Conservation (phyloP, 2,329 filamentous ascomycete genomes). For the Aspergillus versicolor region DNA sequence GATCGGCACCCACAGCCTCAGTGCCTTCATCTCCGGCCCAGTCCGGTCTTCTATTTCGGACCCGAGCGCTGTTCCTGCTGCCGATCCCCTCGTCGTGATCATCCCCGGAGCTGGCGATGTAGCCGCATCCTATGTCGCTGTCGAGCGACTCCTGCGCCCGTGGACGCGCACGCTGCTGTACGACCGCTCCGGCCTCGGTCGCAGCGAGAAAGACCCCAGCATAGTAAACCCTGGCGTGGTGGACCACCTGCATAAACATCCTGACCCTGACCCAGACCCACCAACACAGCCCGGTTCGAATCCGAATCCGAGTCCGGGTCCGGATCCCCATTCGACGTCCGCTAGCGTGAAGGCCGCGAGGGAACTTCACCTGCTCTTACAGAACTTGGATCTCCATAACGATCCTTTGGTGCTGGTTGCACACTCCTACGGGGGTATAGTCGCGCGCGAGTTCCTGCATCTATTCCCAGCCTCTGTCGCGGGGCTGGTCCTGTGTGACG, state of each 20-base stretch:
- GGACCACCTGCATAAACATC: no score
- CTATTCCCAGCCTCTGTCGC: slow-evolving; percentile 27
- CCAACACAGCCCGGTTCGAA: neutral
- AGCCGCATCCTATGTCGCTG: slow-evolving; percentile 31
- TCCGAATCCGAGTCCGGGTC: neutral
- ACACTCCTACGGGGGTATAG: slow-evolving; percentile 43
- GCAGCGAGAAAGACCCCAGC: slow-evolving; percentile 23
- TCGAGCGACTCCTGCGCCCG: slow-evolving; percentile 29
- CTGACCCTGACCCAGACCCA: slow-evolving; percentile 3
- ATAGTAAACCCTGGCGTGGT: no score
- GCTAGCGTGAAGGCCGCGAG: slow-evolving; percentile 22
- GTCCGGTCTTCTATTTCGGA: slow-evolving; percentile 7
- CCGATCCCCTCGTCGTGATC: slow-evolving; percentile 34
- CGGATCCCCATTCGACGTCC: slow-evolving; percentile 17
- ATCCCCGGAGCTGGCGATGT: slow-evolving; percentile 38
- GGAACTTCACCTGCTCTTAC: neutral
- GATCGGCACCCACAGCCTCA: slow-evolving; percentile 35
- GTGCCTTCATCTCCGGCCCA: slow-evolving; percentile 26
- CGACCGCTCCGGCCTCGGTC: slow-evolving; percentile 40
- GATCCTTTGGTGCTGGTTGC: slow-evolving; percentile 31
- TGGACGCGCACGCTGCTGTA: slow-evolving; percentile 35
- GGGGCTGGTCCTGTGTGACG: slow-evolving; percentile 41
- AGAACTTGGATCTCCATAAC: no score
- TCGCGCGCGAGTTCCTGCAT: slow-evolving; percentile 41
- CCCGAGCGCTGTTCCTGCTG: no score